Base-by-base conservation (phyloP, 2,329 filamentous ascomycete genomes). In the Sarocladium brachiariae region DNA sequence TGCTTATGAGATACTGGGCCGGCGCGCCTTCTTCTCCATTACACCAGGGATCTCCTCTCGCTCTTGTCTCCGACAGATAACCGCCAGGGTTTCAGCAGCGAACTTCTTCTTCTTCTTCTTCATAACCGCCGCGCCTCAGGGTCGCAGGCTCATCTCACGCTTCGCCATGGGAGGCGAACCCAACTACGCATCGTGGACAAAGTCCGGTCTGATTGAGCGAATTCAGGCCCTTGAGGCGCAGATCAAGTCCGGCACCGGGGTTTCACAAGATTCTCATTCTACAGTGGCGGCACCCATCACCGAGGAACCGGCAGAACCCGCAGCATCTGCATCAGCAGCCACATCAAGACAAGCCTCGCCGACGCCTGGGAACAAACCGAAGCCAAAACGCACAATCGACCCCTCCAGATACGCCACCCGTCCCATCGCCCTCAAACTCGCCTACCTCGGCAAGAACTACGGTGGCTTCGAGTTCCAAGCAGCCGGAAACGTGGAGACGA, bases 381-480 rank as follows among this genome's bases (percentile, higher is more conserved):
- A 75, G 59, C 54, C 33, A 63, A 78, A 70, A 59, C 74, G 70
- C 55, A 72, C 73, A 49, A 84, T 96, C 61, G 89, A 97, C 63
- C 82, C 88, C 0, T 83, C 82, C 13, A 86, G 83, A 62, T 96
- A 96, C 66, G 78, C 81, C 31, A 95, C 89, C 1, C 82, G 93
- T 43, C 82, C 86, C 54, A 87, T 99, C 55, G 93, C 92, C 7
- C 73, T 99, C 53, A 97, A 96, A 67, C 83, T 99, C 55, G 91
- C 93, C 34, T 99, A 99, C 65, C 72, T 97, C 31, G 93, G 93
- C 43, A 87, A 89, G 64, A 80, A 81, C 51, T 99, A 97, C 67
- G 92, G 93, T 67, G 93, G 93, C 1, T 95, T 90, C 65, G 93
- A 99, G 71, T 88, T 92, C 67, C 85, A 92, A 62, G 77, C 78